A percentile compares a stretch with the other conserved stretches of the same genome.
Evolutionary conservation across 2,329 filamentous ascomycete species (phyloP).

Genomic region (Diaporthe humulicola): DNA sequence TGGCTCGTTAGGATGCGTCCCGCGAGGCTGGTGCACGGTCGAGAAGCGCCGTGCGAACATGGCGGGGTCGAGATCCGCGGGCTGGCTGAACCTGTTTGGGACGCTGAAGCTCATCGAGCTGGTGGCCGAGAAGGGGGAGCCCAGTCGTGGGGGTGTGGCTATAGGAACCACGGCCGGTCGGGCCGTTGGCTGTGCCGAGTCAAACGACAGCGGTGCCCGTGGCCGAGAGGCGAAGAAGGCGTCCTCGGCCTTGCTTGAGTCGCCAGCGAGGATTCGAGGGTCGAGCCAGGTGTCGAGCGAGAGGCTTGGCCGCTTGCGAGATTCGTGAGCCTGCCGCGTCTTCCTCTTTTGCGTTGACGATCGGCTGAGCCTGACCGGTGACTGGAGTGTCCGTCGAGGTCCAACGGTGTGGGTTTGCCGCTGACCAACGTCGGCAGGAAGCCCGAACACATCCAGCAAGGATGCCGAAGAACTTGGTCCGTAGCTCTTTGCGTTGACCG

Average conservation of each 20-base stretch:
- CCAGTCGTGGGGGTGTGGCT: slow-evolving; percentile 62
- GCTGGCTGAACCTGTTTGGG: slow-evolving; percentile 68
- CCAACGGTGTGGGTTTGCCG: slow-evolving; percentile 64
- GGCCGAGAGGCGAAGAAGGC: slow-evolving; percentile 32
- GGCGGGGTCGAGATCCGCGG: slow-evolving; percentile 59
- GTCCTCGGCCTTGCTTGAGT: slow-evolving; percentile 41
- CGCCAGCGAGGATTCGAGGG: slow-evolving; percentile 50
- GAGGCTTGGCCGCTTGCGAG: slow-evolving; percentile 68
- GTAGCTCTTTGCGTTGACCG: slow-evolving; percentile 71
- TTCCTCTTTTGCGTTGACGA: slow-evolving; percentile 69
- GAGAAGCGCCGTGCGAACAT: slow-evolving; percentile 66
- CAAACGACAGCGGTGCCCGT: slow-evolving; percentile 32
- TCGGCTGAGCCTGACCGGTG: slow-evolving; percentile 67
- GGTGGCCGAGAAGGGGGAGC: slow-evolving; percentile 69
- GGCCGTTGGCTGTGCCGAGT: slow-evolving; percentile 32
- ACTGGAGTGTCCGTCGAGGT: slow-evolving; percentile 64
- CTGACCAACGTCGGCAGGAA: slow-evolving; percentile 51
- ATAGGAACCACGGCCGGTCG: slow-evolving; percentile 48
- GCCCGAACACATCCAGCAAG: slow-evolving; percentile 55
- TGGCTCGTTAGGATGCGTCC: slow-evolving; percentile 49
- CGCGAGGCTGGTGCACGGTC: slow-evolving; percentile 65
- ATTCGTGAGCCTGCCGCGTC: slow-evolving; percentile 62
- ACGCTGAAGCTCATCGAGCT: slow-evolving; percentile 68
- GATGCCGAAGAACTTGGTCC: slow-evolving; percentile 71
- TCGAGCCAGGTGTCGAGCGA: slow-evolving; percentile 67